Evolutionary conservation across 371 early-diverging fungal species (phyloP), one percentile per base, ranked within the genome.

Genomic region (Mortierella sp.): DNA sequence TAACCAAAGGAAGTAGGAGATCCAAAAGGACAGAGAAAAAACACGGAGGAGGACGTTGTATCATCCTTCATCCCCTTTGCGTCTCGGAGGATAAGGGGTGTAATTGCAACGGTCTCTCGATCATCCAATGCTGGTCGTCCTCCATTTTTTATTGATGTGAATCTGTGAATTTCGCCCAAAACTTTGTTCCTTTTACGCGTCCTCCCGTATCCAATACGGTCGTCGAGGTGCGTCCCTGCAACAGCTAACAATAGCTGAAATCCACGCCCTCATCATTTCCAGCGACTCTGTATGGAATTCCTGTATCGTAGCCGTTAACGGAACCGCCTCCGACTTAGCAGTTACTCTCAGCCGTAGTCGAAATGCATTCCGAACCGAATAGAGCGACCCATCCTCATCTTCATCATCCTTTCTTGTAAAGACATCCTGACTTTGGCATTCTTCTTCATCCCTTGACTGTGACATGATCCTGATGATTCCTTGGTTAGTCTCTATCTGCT

Each of bases 281-380:
- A 55, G 23, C 24, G 60, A 55, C 9, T 30, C 50, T 32, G 71
- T 46, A 44, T 64, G 49, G 26, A 71, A 71, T 14, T 64, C 71
- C n/a, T 60, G 61, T 11, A 28, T 27, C 50, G 17, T 23, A 56
- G 21, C 31, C 32, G 19, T 41, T 47, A n/a, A 15, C 1, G 28
- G 8, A 24, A 12, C 12, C 47, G 15, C 19, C 4, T 11, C 42
- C 17, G 11, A 7, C 7, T 15, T 34, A 6, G 26, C 42, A 14
- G 37, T 15, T 27, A 39, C 57, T 17, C 24, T 23, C 46, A 70
- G 6, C 5, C 23, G 51, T 12, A 72, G 49, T 1, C 72, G 61
- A 31, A 72, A 72, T 8, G 61, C 52, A 52, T 62, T 54, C 28
- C 46, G 19, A 30, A 64, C 51, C 12, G 61, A 56, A 26, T 31